These are phyloP conservation scores for Plectosphaerella cucumerina DNA, from an alignment of 2,329 filamentous ascomycete genomes.

Conservation along the genomic window DNA sequence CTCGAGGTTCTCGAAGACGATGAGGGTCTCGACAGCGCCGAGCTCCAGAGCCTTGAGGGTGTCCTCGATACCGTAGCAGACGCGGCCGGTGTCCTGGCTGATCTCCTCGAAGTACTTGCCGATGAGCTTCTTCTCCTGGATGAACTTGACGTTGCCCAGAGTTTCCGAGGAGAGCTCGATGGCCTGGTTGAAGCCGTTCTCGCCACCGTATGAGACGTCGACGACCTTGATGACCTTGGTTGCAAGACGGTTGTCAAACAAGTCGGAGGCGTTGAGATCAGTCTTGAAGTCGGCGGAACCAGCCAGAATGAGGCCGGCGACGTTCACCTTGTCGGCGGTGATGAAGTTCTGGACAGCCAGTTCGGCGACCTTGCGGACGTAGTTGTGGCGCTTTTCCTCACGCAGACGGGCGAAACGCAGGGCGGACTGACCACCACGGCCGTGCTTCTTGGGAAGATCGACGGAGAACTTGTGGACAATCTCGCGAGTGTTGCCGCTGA, in stretches of 20 bases:
- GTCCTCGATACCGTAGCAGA: constrained; percentile 98
- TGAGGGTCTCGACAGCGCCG: constrained; percentile 88
- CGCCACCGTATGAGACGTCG: constrained; percentile 96
- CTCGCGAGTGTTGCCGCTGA: constrained; percentile 96
- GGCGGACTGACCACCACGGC: constrained; percentile 98
- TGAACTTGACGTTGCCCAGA: constrained; percentile 98
- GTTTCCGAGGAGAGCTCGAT: constrained; percentile 95
- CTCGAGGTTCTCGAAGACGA: constrained; percentile 96
- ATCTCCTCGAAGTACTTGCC: constrained; percentile 99
- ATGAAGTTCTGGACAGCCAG: constrained; percentile 99
- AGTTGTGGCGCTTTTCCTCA: constrained; percentile 99
- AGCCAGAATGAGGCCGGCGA: constrained; percentile 89
- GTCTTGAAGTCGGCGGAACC: constrained; percentile 99
- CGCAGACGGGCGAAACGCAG: constrained; percentile 98
- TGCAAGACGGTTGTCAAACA: constrained; percentile 90
- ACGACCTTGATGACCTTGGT: constrained; percentile 99
- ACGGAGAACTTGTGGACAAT: constrained; percentile 97
- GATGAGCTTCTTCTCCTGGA: constrained; percentile 99
- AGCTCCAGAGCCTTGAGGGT: constrained; percentile 95
- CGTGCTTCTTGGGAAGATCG: constrained; percentile 99
- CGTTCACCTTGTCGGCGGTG: constrained; percentile 96
- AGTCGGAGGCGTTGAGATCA: constrained; percentile 93
- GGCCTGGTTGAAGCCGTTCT: constrained; percentile 99
- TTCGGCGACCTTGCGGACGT: constrained; percentile 97
- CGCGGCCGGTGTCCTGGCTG: constrained; percentile 91